Conservation (phyloP, 352 stramenopile genomes). For the Pythium folliculosum region DNA sequence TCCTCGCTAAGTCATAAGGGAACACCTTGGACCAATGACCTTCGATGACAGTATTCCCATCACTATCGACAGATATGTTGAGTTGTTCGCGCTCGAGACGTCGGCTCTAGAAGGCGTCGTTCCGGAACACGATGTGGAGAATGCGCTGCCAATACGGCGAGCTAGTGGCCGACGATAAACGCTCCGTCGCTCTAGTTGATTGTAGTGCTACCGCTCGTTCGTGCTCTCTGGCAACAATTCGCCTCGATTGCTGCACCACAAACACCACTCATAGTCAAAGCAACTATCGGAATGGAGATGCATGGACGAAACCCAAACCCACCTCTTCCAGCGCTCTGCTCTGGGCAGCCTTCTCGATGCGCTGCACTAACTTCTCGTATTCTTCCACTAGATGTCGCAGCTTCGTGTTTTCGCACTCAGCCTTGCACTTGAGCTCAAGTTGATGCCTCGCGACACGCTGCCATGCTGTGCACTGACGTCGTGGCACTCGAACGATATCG, state of each 20-base stretch:
- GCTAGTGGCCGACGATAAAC: not conserved
- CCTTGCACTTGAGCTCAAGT: conserved; percentile 36
- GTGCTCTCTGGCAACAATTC: not conserved
- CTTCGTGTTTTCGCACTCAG: conserved; percentile 38
- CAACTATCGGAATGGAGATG: no score
- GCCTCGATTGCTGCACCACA: not conserved
- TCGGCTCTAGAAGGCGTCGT: conserved; percentile 1
- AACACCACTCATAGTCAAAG: no score
- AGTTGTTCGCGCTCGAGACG: not conserved
- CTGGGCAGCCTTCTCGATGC: not conserved
- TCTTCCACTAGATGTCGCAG: not conserved
- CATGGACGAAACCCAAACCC: not conserved
- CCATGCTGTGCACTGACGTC: conserved; percentile 21
- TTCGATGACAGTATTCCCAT: not conserved
- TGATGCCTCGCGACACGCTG: conserved; percentile 40
- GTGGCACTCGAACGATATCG: no score
- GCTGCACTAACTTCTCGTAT: not conserved
- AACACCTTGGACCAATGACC: not conserved
- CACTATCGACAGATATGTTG: not conserved
- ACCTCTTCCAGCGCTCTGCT: not conserved
- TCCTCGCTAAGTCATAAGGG: not conserved
- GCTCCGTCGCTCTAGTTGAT: not conserved
- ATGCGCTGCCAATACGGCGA: not conserved
- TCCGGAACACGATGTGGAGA: not conserved
- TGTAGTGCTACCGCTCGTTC: not conserved